Base-by-base conservation (phyloP, 192 early-diverging fungal genomes). In the Linnemannia zychae region DNA sequence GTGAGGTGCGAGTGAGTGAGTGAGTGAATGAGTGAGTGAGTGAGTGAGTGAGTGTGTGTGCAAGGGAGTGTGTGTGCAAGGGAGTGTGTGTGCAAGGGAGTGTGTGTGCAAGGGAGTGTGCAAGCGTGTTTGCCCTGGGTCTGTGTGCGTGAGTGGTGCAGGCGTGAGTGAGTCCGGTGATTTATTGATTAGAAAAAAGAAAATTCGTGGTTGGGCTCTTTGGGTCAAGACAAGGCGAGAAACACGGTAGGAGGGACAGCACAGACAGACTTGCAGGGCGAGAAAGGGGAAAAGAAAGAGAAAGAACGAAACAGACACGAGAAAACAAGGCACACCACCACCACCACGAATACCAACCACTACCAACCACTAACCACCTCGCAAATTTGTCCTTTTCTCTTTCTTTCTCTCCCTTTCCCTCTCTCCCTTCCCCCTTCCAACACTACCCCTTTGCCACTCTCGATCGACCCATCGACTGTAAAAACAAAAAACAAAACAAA, bases 401-500 rank as follows among this genome's bases (percentile, higher is more conserved):
- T 17, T 37, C 20, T 57, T 12, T 18, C n/a, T 28, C 12, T 7
- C 38, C 36, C 22, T 12, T 1, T 49, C 28, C 46, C 7, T 72
- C 6, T 16, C 33, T 6, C 68, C 24, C 48, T 33, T 53, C 52
- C 47, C 34, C 47, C 22, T 50, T 73, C 71, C 36, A 31, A 53
- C 36, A 69, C 71, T 44, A 71, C 47, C 71, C 33, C 72, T 53
- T 49, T 31, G 46, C 50, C 47, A 36, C 46, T 18, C 34, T 37
- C 71, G 7, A 48, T 52, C 49, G 28, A 40, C 37, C n/a, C 69
- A 71, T 71, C 69, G 37, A 38, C 46, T 24, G 46, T 24, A 16
- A 18, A 40, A 48, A 44, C 34, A 24, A 40, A 44, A 70, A 48
- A 17, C n/a, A 28, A n/a, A n/a, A 31, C 46, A 47, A 17, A 44